These are phyloP conservation scores for Globisporangium polare DNA, from an alignment of 352 stramenopile species.

Conservation along the genomic window DNA sequence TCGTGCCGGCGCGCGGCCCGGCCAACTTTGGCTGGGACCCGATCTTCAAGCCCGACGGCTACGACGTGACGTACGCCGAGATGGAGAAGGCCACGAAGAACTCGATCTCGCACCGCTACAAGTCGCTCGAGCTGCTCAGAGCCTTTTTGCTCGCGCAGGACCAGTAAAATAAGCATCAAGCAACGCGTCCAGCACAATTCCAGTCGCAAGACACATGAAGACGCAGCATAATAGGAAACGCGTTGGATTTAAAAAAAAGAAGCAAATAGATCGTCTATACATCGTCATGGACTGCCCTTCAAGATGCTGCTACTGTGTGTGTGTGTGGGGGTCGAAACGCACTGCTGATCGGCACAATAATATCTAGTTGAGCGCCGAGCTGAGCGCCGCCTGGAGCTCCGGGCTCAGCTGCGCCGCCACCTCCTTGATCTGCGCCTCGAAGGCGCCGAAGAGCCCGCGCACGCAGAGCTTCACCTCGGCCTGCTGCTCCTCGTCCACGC, in stretches of 20 bases:
- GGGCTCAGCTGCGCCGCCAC: constrained; percentile 70
- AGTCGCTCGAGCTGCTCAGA: constrained; percentile 68
- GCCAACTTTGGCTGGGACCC: constrained; percentile 90
- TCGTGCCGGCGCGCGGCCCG: constrained; percentile 88
- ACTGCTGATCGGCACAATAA: constrained; percentile 15
- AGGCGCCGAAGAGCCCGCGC: constrained; percentile 57
- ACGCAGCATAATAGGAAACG: too few species aligned
- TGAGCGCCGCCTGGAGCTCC: constrained; percentile 64
- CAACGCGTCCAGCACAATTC: neutral
- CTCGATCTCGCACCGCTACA: constrained; percentile 88
- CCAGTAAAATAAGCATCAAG: neutral
- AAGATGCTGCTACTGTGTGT: neutral
- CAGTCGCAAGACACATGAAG: neutral
- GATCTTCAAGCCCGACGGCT: constrained; percentile 87
- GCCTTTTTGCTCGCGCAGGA: constrained; percentile 23
- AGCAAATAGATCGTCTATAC: constrained; percentile 18
- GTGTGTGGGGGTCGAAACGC: neutral
- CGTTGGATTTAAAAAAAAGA: constrained; percentile 1
- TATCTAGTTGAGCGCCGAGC: constrained; percentile 45
- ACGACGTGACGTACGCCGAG: constrained; percentile 85
- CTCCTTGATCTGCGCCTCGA: constrained; percentile 78
- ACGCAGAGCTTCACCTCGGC: constrained; percentile 66
- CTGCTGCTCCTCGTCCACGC: constrained; percentile 73
- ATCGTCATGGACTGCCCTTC: constrained; percentile 3
- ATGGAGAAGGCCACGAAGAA: constrained; percentile 91